Evolutionary conservation across 768 basidiomycete genomes (phyloP), one percentile per base, ranked within the genome.

Genomic region (Rhodotorula kratochvilovae): DNA sequence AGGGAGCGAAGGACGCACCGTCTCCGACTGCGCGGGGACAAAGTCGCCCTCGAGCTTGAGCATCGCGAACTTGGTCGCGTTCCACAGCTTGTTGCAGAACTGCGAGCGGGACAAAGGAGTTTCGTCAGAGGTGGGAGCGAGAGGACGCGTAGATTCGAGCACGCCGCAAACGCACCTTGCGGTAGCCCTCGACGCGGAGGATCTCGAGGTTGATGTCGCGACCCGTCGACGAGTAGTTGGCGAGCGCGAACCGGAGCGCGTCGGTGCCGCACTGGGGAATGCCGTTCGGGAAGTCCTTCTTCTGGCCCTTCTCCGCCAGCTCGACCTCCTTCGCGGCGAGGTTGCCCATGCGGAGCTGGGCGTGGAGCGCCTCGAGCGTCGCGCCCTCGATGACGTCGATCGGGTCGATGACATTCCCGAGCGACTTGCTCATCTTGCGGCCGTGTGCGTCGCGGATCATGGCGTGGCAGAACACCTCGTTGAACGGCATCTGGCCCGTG

Each of bases 81-180:
- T 99, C 85, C 95, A 98, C 36, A 98, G 87, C 84, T 98, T 98
- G 84, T 99, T 99, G 84, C 96, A 98, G 84, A 99, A 99, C 81
- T 74, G 63, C 23, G 7, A 12, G 29, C 45, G 25, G n/a, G n/a
- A n/a, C n/a, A n/a, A n/a, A n/a, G n/a, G n/a, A 46, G 35, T 35
- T 3, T 46, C 19, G 45, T 8, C 8, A 17, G 1, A 21, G 19
- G 23, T 6, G 45, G 10, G 21, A 46, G 21, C 15, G 45, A 3
- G 19, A 19, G 45, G n/a, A n/a, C n/a, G n/a, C n/a, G n/a, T n/a
- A n/a, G n/a, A n/a, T n/a, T n/a, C n/a, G n/a, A 10, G 50, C 13
- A 13, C 13, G 12, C 3, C 1, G 12, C n/a, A 6, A n/a, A 36
- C 68, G 12, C 27, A 72, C 71, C 73, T 98, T 98, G 81, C 96